Conservation (phyloP, 2,329 filamentous ascomycete species). For the Sarocladium oryzae region DNA sequence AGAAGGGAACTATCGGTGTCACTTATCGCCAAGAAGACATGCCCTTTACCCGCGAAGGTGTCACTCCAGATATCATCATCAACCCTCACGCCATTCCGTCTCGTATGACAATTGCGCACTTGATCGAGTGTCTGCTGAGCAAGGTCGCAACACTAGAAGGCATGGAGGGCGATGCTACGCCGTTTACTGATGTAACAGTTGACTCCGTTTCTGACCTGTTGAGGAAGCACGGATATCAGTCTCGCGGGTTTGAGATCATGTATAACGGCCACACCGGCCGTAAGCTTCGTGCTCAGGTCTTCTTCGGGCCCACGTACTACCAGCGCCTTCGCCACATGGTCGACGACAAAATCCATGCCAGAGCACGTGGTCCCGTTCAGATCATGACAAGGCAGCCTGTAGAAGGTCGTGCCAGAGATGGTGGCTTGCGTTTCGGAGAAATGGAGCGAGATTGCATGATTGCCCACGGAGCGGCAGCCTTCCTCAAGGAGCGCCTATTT, state of each 20-base stretch:
- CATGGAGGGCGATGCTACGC: constrained; percentile 93
- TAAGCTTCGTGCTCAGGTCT: constrained; percentile 90
- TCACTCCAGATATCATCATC: constrained; percentile 94
- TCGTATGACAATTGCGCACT: constrained; percentile 99
- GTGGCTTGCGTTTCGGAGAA: constrained; percentile 98
- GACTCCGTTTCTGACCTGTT: constrained; percentile 85
- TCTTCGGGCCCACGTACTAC: constrained; percentile 97
- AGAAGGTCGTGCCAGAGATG: constrained; percentile 95
- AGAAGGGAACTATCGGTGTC: constrained; percentile 98
- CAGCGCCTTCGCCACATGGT: constrained; percentile 99
- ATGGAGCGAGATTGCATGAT: constrained; percentile 99
- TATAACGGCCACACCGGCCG: constrained; percentile 96
- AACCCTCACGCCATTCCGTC: constrained; percentile 99
- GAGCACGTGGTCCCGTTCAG: constrained; percentile 91
- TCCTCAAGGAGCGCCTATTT: constrained; percentile 95
- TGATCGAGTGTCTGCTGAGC: constrained; percentile 96
- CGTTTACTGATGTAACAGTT: constrained; percentile 96
- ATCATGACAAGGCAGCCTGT: constrained; percentile 97
- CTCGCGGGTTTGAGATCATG: constrained; percentile 95
- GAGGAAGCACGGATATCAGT: constrained; percentile 87
- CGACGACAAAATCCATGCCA: constrained; percentile 99
- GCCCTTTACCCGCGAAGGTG: constrained; percentile 90
- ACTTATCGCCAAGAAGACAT: constrained; percentile 98
- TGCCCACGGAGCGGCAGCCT: constrained; percentile 93
- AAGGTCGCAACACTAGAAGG: constrained; percentile 93